Evolutionary conservation across 2,329 filamentous ascomycete species (phyloP).

Genomic region (Pseudogymnoascus sp.): DNA sequence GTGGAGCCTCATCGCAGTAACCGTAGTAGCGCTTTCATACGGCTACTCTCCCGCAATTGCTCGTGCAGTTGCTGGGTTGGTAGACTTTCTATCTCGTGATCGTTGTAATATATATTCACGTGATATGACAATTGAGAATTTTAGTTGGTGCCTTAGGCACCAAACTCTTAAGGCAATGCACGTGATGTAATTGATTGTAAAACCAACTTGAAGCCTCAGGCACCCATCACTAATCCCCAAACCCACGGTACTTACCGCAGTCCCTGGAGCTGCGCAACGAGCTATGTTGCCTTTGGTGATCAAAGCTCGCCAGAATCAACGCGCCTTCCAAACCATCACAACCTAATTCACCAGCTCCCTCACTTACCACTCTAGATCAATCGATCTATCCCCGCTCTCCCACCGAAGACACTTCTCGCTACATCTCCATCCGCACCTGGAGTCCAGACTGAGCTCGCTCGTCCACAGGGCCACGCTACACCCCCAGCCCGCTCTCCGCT

Average conservation of each 20-base stretch:
- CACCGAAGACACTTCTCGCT: neutral
- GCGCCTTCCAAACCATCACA: conserved; percentile 1
- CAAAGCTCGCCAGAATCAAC: neutral
- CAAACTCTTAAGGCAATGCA: neutral
- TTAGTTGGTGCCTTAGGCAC: neutral
- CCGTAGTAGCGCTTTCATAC: neutral
- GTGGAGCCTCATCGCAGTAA: neutral
- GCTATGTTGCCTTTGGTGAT: conserved; percentile 4
- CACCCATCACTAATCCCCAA: neutral
- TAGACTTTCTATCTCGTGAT: neutral
- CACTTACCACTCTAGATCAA: neutral
- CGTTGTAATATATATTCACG: neutral
- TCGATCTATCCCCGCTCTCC: neutral
- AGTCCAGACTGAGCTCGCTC: neutral
- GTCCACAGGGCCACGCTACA: neutral
- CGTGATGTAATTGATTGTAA: neutral
- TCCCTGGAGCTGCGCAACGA: conserved; percentile 3
- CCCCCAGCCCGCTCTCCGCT: neutral
- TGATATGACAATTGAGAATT: neutral
- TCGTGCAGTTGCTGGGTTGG: neutral
- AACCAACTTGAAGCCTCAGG: neutral
- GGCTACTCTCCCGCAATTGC: neutral
- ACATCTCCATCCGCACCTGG: neutral
- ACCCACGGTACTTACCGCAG: neutral
- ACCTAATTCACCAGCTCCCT: neutral